These are phyloP conservation scores for Solanum chiquidenum DNA, from an alignment of 257 asterid species.

Conservation along the genomic window DNA sequence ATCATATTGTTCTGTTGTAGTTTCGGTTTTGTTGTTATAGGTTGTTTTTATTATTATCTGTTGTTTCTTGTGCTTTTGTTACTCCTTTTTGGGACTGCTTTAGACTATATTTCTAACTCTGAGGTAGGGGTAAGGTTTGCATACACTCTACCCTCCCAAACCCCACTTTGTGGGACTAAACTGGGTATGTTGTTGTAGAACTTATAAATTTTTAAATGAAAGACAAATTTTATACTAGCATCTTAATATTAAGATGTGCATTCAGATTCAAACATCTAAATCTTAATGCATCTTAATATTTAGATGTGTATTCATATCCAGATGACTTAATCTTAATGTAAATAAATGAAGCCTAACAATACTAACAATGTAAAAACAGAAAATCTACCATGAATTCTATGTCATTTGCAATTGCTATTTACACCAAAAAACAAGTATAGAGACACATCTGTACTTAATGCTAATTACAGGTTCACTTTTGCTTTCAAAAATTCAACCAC, in stretches of 20 bases:
- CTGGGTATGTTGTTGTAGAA: neutral
- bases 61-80: neutral
- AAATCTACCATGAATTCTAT: neutral
- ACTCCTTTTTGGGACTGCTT: neutral
- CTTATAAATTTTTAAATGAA: neutral
- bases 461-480: neutral
- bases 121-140: neutral
- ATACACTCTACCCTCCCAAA: neutral
- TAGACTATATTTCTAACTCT: neutral
- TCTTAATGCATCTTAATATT: neutral
- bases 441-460: neutral
- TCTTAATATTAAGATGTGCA: neutral
- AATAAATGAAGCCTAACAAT: neutral
- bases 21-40: neutral
- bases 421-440: neutral
- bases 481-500: neutral
- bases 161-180: neutral
- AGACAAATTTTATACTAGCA: neutral
- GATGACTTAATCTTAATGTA: neutral
- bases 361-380: neutral
- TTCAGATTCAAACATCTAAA: neutral
- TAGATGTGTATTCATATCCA: neutral
- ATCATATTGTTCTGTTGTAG: neutral
- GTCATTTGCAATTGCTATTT: neutral
- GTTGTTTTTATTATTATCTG: neutral